Conservation (phyloP, 2,329 filamentous ascomycete genomes). For the Trichoderma citrinoviride region DNA sequence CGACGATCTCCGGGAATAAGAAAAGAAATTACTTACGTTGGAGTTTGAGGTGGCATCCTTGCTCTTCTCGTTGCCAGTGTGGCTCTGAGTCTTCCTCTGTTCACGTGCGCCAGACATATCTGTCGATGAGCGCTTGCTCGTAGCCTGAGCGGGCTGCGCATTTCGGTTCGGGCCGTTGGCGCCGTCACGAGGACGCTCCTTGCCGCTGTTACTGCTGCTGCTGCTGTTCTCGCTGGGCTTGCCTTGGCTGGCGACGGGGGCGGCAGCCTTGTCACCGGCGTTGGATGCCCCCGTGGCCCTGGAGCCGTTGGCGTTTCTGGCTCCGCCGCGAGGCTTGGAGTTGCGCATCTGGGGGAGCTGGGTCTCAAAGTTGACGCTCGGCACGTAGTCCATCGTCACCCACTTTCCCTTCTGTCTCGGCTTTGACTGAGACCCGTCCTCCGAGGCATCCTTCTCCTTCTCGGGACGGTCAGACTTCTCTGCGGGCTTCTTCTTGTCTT, state of each 20-base stretch:
- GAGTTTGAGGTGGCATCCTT: constrained; percentile 40
- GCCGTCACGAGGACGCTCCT: constrained; percentile 39
- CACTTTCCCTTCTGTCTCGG: constrained; percentile 75
- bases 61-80: constrained; percentile 38
- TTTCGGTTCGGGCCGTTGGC: constrained; percentile 36
- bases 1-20: not conserved
- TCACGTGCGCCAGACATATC: constrained; percentile 44
- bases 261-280: constrained; percentile 38
- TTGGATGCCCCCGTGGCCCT: constrained; percentile 39
- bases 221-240: constrained; percentile 33
- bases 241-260: constrained; percentile 30
- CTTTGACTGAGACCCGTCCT: constrained; percentile 45
- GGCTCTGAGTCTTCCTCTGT: constrained; percentile 44
- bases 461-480: constrained; percentile 62
- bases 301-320: constrained; percentile 41
- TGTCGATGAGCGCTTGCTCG: constrained; percentile 45
- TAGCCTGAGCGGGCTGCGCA: constrained; percentile 36
- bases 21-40: constrained; percentile 40
- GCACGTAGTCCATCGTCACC: constrained; percentile 79
- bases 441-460: constrained; percentile 64
- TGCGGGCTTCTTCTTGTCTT: constrained; percentile 70
- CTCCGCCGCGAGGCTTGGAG: constrained; percentile 51
- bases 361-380: constrained; percentile 82
- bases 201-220: constrained; percentile 21
- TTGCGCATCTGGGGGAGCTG: constrained; percentile 60